phyloP scores from a whole-genome alignment of 306 rosid genomes.

The Herpetospermum pedunculosum region DNA sequence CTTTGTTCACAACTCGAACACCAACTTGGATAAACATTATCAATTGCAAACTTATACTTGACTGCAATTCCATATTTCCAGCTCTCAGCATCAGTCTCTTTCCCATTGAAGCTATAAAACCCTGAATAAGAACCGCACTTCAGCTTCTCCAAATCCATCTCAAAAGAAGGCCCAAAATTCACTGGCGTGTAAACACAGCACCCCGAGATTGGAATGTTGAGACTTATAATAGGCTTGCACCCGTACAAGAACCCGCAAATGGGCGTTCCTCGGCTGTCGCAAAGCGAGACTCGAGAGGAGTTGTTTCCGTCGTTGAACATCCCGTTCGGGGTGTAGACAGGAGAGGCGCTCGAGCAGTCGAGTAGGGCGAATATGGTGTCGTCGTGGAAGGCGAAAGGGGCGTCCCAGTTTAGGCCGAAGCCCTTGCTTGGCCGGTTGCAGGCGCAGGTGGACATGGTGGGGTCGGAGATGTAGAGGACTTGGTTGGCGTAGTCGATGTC shows the following conservation, averaged over 20 bases:
- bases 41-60: constrained; percentile 59
- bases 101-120: constrained; percentile 59
- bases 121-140: constrained; percentile 72
- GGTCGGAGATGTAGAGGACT: constrained; percentile 58
- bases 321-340: constrained; percentile 24
- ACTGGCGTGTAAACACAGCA: constrained; percentile 82
- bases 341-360: constrained; percentile 46
- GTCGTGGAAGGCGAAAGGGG: constrained; percentile 50
- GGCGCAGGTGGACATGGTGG: constrained; percentile 72
- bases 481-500: constrained; percentile 50
- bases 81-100: constrained; percentile 46
- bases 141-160: constrained; percentile 71
- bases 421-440: constrained; percentile 59
- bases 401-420: constrained; percentile 64
- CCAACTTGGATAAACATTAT: constrained; percentile 54
- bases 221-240: constrained; percentile 47
- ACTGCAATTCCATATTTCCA: constrained; percentile 86
- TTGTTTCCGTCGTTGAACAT: constrained; percentile 18
- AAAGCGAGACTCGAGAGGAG: constrained; percentile 33
- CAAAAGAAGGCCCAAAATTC: constrained; percentile 67
- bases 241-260: constrained; percentile 55
- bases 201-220: constrained; percentile 47
- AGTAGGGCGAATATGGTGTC: constrained; percentile 50
- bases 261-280: constrained; percentile 44
- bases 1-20: constrained; percentile 61